These are phyloP conservation scores for Cystobasidium onofrii DNA, from an alignment of 768 basidiomycete species.

Conservation along the genomic window DNA sequence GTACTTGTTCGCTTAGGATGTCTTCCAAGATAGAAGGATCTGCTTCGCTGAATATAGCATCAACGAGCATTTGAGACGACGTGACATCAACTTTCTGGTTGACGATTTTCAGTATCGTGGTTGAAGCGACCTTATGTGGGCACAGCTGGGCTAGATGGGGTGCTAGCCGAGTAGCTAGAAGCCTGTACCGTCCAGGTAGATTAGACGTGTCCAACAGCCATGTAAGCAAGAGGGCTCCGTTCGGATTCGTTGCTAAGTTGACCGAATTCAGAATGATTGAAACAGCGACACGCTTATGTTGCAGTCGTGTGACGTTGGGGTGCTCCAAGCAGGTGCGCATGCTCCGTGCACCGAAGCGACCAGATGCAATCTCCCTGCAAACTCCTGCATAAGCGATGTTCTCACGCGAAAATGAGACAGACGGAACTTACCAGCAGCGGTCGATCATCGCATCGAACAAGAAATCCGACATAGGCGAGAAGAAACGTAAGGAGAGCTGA, in stretches of 20 bases:
- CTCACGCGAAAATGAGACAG: background rate
- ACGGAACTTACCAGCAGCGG: slow-evolving; percentile 61
- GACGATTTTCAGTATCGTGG: slow-evolving; percentile 88
- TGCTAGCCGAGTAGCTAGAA: slow-evolving; percentile 90
- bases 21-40: slow-evolving; percentile 86
- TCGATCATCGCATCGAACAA: slow-evolving; percentile 97
- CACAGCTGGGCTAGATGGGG: slow-evolving; percentile 94
- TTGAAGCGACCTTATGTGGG: slow-evolving; percentile 92
- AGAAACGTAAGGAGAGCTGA: slow-evolving; percentile 66
- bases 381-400: background rate
- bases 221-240: slow-evolving; percentile 86
- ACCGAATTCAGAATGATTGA: slow-evolving; percentile 94
- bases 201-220: slow-evolving; percentile 94
- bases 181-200: slow-evolving; percentile 88
- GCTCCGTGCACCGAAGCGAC: slow-evolving; percentile 92
- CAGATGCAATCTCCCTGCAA: slow-evolving; percentile 78
- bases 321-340: slow-evolving; percentile 96
- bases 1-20: slow-evolving; percentile 86
- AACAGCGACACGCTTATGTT: slow-evolving; percentile 73
- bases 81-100: slow-evolving; percentile 91
- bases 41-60: slow-evolving; percentile 81
- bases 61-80: slow-evolving; percentile 75
- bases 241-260: slow-evolving; percentile 92
- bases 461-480: slow-evolving; percentile 80
- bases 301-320: slow-evolving; percentile 57